Evolutionary conservation across 768 basidiomycete genomes (phyloP).

Genomic region (Mycena crocata): DNA sequence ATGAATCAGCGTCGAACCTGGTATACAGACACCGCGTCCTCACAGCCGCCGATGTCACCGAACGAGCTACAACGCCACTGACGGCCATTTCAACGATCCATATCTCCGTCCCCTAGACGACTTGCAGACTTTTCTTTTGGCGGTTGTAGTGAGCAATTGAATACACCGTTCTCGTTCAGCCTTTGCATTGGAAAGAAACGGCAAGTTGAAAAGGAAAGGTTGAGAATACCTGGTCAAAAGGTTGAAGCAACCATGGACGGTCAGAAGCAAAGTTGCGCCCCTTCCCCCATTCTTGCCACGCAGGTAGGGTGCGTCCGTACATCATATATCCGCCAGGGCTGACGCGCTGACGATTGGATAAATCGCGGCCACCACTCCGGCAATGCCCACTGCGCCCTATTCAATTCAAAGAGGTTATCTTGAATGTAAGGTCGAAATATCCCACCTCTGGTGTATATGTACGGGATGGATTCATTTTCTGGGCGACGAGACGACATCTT

Average conservation of each 20-base stretch:
- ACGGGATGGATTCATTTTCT: conserved; percentile 82
- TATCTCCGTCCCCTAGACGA: too few relatives aligned
- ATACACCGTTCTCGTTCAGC: too few relatives aligned
- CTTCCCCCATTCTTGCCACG: conserved; percentile 73
- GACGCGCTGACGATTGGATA: conserved; percentile 73
- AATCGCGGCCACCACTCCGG: conserved; percentile 73
- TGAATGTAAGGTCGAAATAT: neutral
- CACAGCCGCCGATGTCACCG: too few relatives aligned
- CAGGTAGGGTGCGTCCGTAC: conserved; percentile 70
- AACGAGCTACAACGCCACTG: too few relatives aligned
- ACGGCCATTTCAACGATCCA: too few relatives aligned
- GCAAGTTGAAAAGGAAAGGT: too few relatives aligned
- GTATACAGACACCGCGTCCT: too few relatives aligned
- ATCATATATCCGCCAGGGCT: conserved; percentile 76
- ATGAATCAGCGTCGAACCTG: too few relatives aligned
- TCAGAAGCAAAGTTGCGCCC: conserved; percentile 58
- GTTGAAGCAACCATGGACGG: conserved; percentile 68
- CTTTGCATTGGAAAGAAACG: too few relatives aligned
- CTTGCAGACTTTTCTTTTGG: too few relatives aligned
- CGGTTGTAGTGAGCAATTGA: too few relatives aligned
- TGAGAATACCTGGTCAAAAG: conserved; percentile 67
- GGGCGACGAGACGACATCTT: conserved; percentile 67
- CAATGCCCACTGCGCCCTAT: conserved; percentile 78
- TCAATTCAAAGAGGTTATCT: neutral
- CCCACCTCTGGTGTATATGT: conserved; percentile 71